Evolutionary conservation across 345 rosid genomes (phyloP), one percentile per base, ranked within the genome.

Genomic region (Lumnitzera littorea): DNA sequence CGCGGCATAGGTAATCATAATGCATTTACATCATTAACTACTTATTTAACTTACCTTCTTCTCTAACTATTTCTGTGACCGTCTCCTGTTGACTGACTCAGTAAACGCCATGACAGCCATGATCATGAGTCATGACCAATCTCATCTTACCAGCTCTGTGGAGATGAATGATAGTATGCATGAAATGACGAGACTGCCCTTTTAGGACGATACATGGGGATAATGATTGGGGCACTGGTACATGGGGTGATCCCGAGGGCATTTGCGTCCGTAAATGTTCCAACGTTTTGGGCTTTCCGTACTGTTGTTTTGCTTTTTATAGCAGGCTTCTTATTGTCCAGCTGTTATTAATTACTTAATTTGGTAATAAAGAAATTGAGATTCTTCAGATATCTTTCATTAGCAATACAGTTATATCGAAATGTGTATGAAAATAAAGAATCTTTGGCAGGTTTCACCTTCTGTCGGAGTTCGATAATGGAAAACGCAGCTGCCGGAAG

Each of bases 401-500:
- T 49, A 46, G n/a, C 23, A 49, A 20, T 48, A 14, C 6, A 49
- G 27, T 23, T 13, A 6, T 25, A 11, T 48, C 24, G 24, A 20
- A 25, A 16, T 17, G 17, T 23, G 7, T 3, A 6, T 41, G 13
- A 24, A 10, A 20, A 17, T 10, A 41, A n/a, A 7, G 15, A 24
- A 13, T 29, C 17, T 7, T 5, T 20, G 50, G 13, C 86, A 94
- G 99, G 70, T 94, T 94, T 64, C 99, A 94, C 75, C 69, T 88
- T 58, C 95, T 94, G 27, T 72, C 89, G 48, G 96, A 90, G 67
- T 94, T 94, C 66, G 99, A 94, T 67, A 94, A 94, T 53, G 99
- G 99, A 20, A 94, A 94, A 72, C 90, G 99, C 46, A 94, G 99
- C 77, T 94, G 99, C 80, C 75, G 99, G 60, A 90, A 84, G 70